Evolutionary conservation across 169 alveolate genomes (phyloP), one percentile per base, ranked within the genome.

Genomic region (Eimeria zaria): DNA sequence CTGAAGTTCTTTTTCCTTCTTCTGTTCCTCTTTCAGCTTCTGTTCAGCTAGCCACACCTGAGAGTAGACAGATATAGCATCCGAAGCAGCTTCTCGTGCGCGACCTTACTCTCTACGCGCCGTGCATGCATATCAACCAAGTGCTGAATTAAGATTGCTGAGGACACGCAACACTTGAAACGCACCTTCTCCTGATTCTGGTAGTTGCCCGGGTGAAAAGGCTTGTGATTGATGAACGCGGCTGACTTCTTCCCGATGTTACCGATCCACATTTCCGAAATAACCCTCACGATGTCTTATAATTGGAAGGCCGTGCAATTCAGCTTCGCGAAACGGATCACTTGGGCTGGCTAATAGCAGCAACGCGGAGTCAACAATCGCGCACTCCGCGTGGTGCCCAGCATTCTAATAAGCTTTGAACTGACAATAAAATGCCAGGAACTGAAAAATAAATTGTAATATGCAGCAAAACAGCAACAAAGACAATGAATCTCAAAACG

Each of bases 41-140:
- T 99, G 99, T 95, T 99, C 99, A 36, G 99, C 99, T 51, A 98
- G 97, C 99, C 99, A 99, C 27, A 91, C 87, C 96, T 91, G 85
- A 36, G 36, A 12, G 27, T n/a, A 51, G 76, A 24, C 58, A 48
- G 14, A 27, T 20, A 58, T 18, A 18, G 12, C 87, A 55, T 2
- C 58, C 6, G 18, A 83, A 1, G 20, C 46, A 51, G 27, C 48
- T 51, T 46, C 30, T 4, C 44, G 46, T 30, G 53, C 53, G 30
- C 24, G 41, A 27, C 87, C 33, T 76, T 12, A 44, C 2, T 16
- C 22, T 27, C 44, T 41, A 76, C 60, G 41, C 9, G 41, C 41
- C 30, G 30, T 46, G 76, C 46, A 30, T 1, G 24, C 46, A 30
- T 20, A 30, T 67, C 41, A 4, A 33, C 36, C 33, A 67, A 67